Base-by-base conservation (phyloP, 768 basidiomycete species). In the Rhodotorula paludigena region DNA sequence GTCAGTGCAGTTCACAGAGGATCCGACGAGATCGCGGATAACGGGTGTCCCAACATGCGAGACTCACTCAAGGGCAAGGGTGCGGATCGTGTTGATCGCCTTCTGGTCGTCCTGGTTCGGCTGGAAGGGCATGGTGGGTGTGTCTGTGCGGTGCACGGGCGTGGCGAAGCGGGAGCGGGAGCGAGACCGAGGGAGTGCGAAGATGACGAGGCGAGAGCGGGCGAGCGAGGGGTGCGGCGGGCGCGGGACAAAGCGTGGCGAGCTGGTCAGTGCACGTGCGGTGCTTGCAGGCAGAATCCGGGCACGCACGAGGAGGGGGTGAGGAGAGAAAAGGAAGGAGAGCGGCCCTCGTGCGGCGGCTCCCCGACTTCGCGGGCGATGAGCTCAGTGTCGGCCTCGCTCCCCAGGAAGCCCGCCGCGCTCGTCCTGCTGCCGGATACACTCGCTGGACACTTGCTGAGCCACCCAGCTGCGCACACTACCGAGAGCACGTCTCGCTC, bases 51-150 rank as follows among this genome's bases (percentile, higher is more conserved):
- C 18, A 35, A 23, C 23, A 35, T 14, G 11, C 20, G 25, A 14
- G 18, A 62, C 71, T 35, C 41, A 73, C 71, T 73, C 71, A 47
- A 73, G 71, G 41, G 70, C 73, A 20, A 76, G 67, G 32, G 74
- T 73, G 44, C 75, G 65, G 74, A 76, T 76, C 41, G 75, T 76
- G 64, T 73, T 69, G 65, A 76, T 65, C 54, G 70, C 72, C 58
- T 64, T 63, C 39, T 68, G 38, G 63, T 76, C 75, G 44, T 67
- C 57, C 52, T 73, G 55, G 63, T 62, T 65, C 45, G 68, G 58
- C 36, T 54, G 56, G 63, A 70, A 70, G 41, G 64, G 44, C 69
- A 70, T 70, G 25, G 10, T 65, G 55, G 25, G 7, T 28, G 11
- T 32, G 36, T 48, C n/a, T 44, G 11, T 51, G 30, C 20, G 30